Conservation (phyloP, 257 asterid genomes). For the Gentiana macrophylla region DNA sequence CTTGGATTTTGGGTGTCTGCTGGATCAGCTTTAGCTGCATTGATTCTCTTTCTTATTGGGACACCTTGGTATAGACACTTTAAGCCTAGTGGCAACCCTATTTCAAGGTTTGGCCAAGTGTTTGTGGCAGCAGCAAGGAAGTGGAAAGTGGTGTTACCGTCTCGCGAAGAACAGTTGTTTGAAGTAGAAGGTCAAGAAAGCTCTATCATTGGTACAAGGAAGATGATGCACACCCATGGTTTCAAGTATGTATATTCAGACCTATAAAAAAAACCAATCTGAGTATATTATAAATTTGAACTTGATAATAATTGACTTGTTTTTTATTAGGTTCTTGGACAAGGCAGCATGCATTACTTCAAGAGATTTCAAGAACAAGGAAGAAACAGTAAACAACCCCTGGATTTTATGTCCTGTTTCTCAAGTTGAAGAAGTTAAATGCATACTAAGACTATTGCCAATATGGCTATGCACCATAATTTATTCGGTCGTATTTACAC, state of each 20-base stretch:
- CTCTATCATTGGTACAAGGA: constrained; percentile 22
- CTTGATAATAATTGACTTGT: neutral
- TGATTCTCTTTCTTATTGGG: constrained; percentile 63
- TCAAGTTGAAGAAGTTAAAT: constrained; percentile 93
- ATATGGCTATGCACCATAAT: constrained; percentile 96
- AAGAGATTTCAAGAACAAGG: constrained; percentile 35
- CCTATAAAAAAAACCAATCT: neutral
- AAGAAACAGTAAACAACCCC: constrained; percentile 29
- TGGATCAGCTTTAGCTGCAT: constrained; percentile 63
- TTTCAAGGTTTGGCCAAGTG: constrained; percentile 68
- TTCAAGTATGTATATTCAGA: constrained; percentile 47
- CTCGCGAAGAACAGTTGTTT: constrained; percentile 28
- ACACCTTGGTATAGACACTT: constrained; percentile 61
- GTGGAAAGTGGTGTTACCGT: constrained; percentile 21
- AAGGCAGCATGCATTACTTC: constrained; percentile 64
- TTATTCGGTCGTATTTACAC: constrained; percentile 89
- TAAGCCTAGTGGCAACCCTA: constrained; percentile 77
- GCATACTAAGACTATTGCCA: constrained; percentile 70
- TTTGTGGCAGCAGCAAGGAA: constrained; percentile 65
- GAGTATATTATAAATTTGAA: neutral
- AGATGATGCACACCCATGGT: constrained; percentile 81
- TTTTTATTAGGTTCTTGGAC: constrained; percentile 56
- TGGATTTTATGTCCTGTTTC: constrained; percentile 86
- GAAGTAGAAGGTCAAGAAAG: constrained; percentile 23
- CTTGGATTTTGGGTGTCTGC: constrained; percentile 89